Conservation (phyloP, 129 eudicot genomes). For the Apium graveolens region DNA sequence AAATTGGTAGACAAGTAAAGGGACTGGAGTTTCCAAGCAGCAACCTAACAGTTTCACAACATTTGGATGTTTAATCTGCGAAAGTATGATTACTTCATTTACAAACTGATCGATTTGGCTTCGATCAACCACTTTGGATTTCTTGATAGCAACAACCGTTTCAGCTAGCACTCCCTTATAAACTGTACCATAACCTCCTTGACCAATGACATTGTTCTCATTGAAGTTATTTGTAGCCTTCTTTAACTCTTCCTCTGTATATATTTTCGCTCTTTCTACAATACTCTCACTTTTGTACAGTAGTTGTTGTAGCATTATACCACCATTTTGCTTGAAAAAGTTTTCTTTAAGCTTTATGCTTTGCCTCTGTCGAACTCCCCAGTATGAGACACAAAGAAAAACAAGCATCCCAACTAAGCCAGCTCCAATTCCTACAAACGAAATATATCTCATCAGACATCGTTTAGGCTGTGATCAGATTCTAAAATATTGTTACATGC, state of each 20-base stretch:
- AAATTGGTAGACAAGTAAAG: constrained; percentile 16
- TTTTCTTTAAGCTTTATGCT: not conserved
- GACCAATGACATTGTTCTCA: constrained; percentile 12
- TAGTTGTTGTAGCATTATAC: constrained; percentile 9
- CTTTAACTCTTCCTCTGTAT: constrained; percentile 8
- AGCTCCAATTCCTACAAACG: constrained; percentile 1
- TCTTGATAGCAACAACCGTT: constrained; percentile 7
- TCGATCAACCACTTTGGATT: constrained; percentile 2
- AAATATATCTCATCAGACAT: not conserved
- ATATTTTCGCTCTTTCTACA: constrained; percentile 8
- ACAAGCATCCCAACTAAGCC: constrained; percentile 3
- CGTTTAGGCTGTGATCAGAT: not conserved
- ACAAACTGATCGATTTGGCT: constrained; percentile 13
- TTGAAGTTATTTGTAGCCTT: constrained; percentile 15
- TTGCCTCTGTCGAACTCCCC: constrained; percentile 8
- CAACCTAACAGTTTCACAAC: constrained; percentile 17
- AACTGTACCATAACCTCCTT: constrained; percentile 18
- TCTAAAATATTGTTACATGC: not conserved
- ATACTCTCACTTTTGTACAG: not conserved
- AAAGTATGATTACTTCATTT: constrained; percentile 14
- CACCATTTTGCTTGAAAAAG: constrained; percentile 13
- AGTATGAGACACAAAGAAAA: not conserved
- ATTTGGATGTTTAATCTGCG: constrained; percentile 15
- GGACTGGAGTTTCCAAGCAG: constrained; percentile 13
- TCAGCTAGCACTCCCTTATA: constrained; percentile 6